Conservation (phyloP, 306 rosid genomes). For the Vigna unguiculata region DNA sequence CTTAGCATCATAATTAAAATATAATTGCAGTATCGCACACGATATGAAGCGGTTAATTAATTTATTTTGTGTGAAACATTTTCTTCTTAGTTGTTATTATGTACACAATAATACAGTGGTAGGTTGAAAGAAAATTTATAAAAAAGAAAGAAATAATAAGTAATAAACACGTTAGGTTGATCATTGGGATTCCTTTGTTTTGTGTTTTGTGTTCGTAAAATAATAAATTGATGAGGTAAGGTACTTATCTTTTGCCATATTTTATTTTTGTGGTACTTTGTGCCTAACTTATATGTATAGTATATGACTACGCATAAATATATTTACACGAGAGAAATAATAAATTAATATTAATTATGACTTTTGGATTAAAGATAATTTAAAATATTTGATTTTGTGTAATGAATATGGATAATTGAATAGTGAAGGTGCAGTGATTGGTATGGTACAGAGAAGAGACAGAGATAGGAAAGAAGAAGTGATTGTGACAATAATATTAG, state of each 20-base stretch:
- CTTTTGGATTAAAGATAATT: too few relatives aligned
- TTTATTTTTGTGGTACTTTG: constrained; percentile 10
- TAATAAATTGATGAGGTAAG: constrained; percentile 24
- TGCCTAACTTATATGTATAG: neutral
- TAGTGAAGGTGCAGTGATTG: neutral
- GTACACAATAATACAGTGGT: neutral
- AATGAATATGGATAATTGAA: constrained; percentile 24
- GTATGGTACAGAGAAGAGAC: neutral
- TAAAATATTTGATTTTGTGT: too few relatives aligned
- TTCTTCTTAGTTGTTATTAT: constrained; percentile 10
- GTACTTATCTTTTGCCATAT: constrained; percentile 43
- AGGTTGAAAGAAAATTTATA: neutral
- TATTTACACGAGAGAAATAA: too few relatives aligned
- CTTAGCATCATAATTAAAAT: constrained; percentile 12
- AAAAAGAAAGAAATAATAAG: neutral
- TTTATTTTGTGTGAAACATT: neutral
- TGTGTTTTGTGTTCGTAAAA: neutral
- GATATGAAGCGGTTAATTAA: constrained; percentile 33
- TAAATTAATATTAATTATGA: too few relatives aligned
- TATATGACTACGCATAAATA: constrained; percentile 21
- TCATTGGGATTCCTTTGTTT: constrained; percentile 35
- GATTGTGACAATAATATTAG: constrained; percentile 6
- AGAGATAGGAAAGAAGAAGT: neutral
- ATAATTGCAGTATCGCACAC: constrained; percentile 21
- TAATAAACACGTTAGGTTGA: constrained; percentile 35